Percentiles rank a stretch among this genome's conserved stretches.
Evolutionary conservation across 257 asterid genomes (phyloP).

Genomic region (Solanum habrochaites): DNA sequence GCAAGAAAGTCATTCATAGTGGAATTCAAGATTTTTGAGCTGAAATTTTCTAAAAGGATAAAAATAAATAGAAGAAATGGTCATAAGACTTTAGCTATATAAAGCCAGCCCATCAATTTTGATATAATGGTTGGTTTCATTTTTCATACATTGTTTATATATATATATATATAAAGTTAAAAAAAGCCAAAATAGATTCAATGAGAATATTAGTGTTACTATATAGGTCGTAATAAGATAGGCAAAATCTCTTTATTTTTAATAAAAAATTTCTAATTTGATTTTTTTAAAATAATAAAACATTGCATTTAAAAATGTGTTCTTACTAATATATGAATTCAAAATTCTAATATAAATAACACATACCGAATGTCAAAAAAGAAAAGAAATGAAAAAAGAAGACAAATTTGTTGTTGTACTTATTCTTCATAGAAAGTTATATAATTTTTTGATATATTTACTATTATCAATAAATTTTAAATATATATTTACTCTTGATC

Average conservation of each 20-base stretch:
- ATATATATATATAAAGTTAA: not conserved
- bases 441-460: not conserved
- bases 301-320: not conserved
- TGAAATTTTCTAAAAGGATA: not conserved
- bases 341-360: too few species aligned
- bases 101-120: not conserved
- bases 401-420: not conserved
- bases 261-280: too few species aligned
- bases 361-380: rapidly evolving
- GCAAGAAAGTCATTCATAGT: not conserved
- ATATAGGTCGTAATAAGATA: not conserved
- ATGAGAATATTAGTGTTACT: not conserved
- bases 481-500: not conserved
- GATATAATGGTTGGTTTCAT: not conserved
- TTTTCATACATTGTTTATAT: not conserved
- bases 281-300: too few species aligned
- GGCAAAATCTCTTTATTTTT: not conserved
- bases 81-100: not conserved
- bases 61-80: not conserved
- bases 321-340: not conserved
- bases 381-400: not conserved
- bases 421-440: not conserved
- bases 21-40: not conserved
- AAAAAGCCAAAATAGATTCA: not conserved
- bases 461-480: not conserved